phyloP scores from a whole-genome alignment of 208 protist genomes.

The Porcisia deanei region DNA sequence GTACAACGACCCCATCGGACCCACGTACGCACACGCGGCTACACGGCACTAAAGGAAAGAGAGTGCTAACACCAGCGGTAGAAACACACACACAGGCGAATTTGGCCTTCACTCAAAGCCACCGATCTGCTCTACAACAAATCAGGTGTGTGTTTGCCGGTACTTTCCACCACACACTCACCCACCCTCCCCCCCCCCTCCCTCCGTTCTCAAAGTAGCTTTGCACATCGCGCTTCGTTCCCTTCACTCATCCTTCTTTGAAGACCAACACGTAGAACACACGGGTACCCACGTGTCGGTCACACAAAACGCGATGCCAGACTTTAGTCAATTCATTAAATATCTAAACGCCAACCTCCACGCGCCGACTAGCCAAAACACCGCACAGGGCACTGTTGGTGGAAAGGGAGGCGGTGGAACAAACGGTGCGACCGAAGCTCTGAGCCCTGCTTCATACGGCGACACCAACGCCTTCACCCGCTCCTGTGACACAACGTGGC shows the following conservation, averaged over 20 bases:
- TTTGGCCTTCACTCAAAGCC: neutral
- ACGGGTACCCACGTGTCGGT: neutral
- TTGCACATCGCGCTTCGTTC: neutral
- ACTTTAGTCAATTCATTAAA: slow-evolving; percentile 82
- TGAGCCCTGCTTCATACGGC: slow-evolving; percentile 1
- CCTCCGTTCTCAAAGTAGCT: neutral
- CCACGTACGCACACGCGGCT: neutral
- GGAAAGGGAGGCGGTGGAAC: slow-evolving; percentile 14
- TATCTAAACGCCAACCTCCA: slow-evolving; percentile 72
- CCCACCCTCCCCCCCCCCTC: neutral
- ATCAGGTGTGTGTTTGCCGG: neutral
- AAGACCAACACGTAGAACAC: neutral
- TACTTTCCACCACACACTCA: too few relatives aligned
- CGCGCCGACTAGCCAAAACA: slow-evolving; percentile 36
- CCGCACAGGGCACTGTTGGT: slow-evolving; percentile 11
- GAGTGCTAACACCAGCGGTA: neutral
- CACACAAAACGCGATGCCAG: slow-evolving; percentile 42
- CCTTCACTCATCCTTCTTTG: neutral
- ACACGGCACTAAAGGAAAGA: neutral
- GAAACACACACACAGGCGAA: neutral
- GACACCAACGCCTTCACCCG: slow-evolving; percentile 45
- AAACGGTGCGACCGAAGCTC: slow-evolving; percentile 7
- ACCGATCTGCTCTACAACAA: neutral
- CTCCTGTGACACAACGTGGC: slow-evolving; percentile 71
- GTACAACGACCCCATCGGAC: neutral